Evolutionary conservation across 2,329 filamentous ascomycete species (phyloP).

Genomic region (Pyricularia pennisetigena): DNA sequence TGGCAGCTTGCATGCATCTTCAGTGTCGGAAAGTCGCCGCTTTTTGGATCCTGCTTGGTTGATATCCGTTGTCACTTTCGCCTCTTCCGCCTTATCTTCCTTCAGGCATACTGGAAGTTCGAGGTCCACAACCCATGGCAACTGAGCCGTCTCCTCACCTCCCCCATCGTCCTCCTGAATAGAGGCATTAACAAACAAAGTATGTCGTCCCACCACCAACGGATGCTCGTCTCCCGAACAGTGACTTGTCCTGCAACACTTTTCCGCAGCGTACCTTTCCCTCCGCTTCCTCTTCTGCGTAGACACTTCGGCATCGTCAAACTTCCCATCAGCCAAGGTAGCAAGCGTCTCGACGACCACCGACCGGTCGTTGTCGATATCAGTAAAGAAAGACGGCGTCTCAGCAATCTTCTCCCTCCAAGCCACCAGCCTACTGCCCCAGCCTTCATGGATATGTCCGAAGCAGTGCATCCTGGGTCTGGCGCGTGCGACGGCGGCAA

Average conservation of each 20-base stretch:
- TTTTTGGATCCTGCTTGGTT: neutral
- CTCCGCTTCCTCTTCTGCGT: neutral
- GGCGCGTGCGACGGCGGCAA: conserved; percentile 31
- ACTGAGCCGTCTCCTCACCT: neutral
- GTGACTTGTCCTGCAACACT: conserved; percentile 22
- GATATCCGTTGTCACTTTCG: neutral
- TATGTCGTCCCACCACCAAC: conserved; percentile 28
- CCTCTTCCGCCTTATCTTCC: neutral
- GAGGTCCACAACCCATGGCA: neutral
- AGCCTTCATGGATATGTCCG: conserved; percentile 50
- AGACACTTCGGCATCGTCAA: conserved; percentile 1
- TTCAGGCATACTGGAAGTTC: neutral
- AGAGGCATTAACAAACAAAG: conserved; percentile 46
- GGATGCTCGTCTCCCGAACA: conserved; percentile 17
- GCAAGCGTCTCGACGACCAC: conserved; percentile 23
- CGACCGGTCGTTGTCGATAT: conserved; percentile 35
- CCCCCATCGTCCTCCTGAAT: conserved; percentile 16
- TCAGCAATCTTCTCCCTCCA: conserved; percentile 30
- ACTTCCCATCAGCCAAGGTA: conserved; percentile 10
- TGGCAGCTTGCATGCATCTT: neutral
- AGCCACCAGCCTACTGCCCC: conserved; percentile 42
- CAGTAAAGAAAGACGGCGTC: conserved; percentile 31
- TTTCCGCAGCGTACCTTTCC: conserved; percentile 6
- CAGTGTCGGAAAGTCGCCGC: neutral
- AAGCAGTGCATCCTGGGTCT: conserved; percentile 43